Evolutionary conservation across 495 filamentous ascomycete species (phyloP).

Genomic region (Barbatosphaeria neglecta): DNA sequence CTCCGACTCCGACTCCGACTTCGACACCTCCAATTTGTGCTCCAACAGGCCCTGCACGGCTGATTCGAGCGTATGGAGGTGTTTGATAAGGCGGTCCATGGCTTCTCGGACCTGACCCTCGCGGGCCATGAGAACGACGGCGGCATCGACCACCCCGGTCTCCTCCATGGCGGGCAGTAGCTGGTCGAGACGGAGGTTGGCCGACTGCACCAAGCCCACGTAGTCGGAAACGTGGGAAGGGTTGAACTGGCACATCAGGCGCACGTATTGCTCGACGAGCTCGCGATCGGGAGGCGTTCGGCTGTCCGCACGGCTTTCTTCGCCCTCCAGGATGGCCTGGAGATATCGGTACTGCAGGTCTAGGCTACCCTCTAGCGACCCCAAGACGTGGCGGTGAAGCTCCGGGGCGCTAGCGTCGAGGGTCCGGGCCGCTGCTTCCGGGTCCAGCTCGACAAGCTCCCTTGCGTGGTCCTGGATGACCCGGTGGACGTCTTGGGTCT

Average conservation of each 20-base stretch:
- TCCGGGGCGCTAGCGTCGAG: slow-evolving; percentile 56
- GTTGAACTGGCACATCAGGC: slow-evolving; percentile 78
- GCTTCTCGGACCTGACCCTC: slow-evolving; percentile 78
- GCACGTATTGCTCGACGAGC: slow-evolving; percentile 79
- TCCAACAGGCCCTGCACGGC: slow-evolving; percentile 67
- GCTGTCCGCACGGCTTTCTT: slow-evolving; percentile 26
- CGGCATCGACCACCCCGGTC: slow-evolving; percentile 83
- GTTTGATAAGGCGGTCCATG: slow-evolving; percentile 70
- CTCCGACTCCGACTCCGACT: too few relatives aligned
- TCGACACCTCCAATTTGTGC: too few relatives aligned
- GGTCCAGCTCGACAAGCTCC: slow-evolving; percentile 60
- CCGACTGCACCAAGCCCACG: slow-evolving; percentile 64
- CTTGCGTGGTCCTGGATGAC: slow-evolving; percentile 58
- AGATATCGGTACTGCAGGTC: slow-evolving; percentile 68
- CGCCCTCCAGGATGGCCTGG: slow-evolving; percentile 64
- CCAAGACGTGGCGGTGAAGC: slow-evolving; percentile 59
- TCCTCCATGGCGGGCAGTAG: slow-evolving; percentile 80
- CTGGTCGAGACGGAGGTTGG: slow-evolving; percentile 69
- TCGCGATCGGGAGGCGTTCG: slow-evolving; percentile 22
- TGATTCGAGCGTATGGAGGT: slow-evolving; percentile 67
- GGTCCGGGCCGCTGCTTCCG: slow-evolving; percentile 53
- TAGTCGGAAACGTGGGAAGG: slow-evolving; percentile 75
- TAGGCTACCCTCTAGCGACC: slow-evolving; percentile 49
- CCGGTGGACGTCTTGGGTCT: slow-evolving; percentile 60
- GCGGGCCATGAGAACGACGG: slow-evolving; percentile 78